phyloP scores from a whole-genome alignment of 1,139 yeast species.

The Citeromyces siamensis region DNA sequence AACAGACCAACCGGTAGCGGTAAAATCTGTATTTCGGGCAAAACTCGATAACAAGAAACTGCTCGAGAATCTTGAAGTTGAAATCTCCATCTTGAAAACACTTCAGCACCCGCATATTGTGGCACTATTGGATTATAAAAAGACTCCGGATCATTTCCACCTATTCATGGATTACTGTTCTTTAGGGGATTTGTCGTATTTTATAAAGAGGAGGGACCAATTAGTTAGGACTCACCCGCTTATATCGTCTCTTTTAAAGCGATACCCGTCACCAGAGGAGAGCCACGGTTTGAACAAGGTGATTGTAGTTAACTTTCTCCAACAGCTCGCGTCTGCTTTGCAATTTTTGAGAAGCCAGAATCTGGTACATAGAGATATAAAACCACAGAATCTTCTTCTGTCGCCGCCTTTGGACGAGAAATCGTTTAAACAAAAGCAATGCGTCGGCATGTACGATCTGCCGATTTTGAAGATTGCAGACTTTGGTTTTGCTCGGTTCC shows the following conservation, averaged over 20 bases:
- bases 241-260: constrained; percentile 59
- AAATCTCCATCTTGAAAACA: constrained; percentile 72
- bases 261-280: constrained; percentile 72
- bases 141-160: constrained; percentile 72
- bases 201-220: constrained; percentile 68
- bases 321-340: constrained; percentile 78
- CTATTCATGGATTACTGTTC: constrained; percentile 97
- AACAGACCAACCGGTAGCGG: constrained; percentile 58
- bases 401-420: constrained; percentile 61
- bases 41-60: constrained; percentile 68
- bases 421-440: constrained; percentile 44
- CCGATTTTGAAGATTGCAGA: constrained; percentile 92
- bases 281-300: constrained; percentile 72
- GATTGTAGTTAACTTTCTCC: constrained; percentile 71
- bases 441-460: constrained; percentile 74
- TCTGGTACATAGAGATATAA: constrained; percentile 86
- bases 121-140: constrained; percentile 68
- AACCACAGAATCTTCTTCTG: constrained; percentile 81
- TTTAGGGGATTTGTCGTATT: constrained; percentile 82
- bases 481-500: constrained; percentile 91
- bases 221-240: constrained; percentile 69
- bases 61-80: constrained; percentile 82
- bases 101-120: constrained; percentile 92
- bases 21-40: constrained; percentile 77
- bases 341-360: constrained; percentile 71